phyloP scores from a whole-genome alignment of 2,329 filamentous ascomycete genomes.

The Botrytis elliptica region DNA sequence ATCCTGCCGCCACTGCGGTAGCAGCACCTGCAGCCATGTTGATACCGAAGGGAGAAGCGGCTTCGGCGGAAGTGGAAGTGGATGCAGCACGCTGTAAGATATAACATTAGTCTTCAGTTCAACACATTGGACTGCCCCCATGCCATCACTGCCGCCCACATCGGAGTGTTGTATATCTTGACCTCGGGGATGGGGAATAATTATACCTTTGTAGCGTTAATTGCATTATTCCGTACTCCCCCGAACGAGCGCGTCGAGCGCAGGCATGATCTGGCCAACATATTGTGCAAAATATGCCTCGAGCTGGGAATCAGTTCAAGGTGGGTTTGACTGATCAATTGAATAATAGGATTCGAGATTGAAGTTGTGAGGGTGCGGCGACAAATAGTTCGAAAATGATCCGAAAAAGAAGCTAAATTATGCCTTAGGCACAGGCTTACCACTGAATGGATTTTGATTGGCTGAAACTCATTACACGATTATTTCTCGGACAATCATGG shows the following conservation, averaged over 20 bases:
- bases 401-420: conserved; percentile 21
- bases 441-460: conserved; percentile 18
- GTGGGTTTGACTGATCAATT: conserved; percentile 35
- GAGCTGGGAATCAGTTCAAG: conserved; percentile 37
- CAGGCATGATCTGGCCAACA: conserved; percentile 92
- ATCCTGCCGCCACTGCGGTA: conserved; percentile 81
- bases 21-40: conserved; percentile 86
- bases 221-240: conserved; percentile 70
- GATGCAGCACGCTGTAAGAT: conserved; percentile 58
- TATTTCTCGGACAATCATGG: conserved; percentile 15
- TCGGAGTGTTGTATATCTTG: conserved; percentile 33
- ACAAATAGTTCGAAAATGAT: conserved; percentile 21
- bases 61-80: conserved; percentile 64
- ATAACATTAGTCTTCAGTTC: conserved; percentile 43
- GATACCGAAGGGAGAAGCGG: conserved; percentile 73
- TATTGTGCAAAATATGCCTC: conserved; percentile 51
- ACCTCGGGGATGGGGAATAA: conserved; percentile 19
- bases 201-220: conserved; percentile 74
- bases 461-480: conserved; percentile 9
- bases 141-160: background rate
- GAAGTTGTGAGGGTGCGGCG: conserved; percentile 27
- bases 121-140: background rate
- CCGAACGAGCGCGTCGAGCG: conserved; percentile 84
- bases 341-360: conserved; percentile 34
- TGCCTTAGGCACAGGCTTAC: conserved; percentile 22